Percentiles rank a stretch among this genome's conserved stretches.
These are phyloP conservation scores for Chondrus crispus DNA, from an alignment of 23 red algal species.

Conservation along the genomic window DNA sequence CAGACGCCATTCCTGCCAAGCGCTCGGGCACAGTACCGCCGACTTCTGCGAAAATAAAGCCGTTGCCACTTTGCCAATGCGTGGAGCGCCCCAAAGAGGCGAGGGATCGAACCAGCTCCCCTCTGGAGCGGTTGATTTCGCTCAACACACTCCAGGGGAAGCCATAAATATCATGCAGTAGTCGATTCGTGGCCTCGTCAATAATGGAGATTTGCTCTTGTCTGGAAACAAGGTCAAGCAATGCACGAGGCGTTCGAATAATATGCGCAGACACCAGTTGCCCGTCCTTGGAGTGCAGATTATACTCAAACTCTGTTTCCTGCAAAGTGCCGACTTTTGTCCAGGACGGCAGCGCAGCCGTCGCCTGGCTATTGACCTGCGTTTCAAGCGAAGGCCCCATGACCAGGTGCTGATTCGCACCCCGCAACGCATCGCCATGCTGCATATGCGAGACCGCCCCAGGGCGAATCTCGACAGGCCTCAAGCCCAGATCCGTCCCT, in stretches of 20 bases:
- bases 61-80: neutral
- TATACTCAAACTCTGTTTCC: conserved; percentile 13
- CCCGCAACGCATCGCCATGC: conserved; percentile 23
- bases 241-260: neutral
- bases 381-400: conserved; percentile 51
- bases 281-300: conserved; percentile 38
- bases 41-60: conserved; percentile 61
- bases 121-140: conserved; percentile 49
- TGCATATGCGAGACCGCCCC: conserved; percentile 32
- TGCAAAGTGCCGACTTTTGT: conserved; percentile 10
- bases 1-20: conserved; percentile 59
- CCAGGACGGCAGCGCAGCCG: conserved; percentile 7
- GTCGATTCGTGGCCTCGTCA: conserved; percentile 32
- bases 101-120: conserved; percentile 27
- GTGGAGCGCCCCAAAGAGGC: conserved; percentile 20
- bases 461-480: conserved; percentile 20
- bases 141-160: conserved; percentile 45
- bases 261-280: neutral
- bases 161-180: conserved; percentile 50
- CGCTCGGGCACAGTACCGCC: conserved; percentile 54
- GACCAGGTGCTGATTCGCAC: conserved; percentile 40
- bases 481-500: neutral
- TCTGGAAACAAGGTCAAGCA: conserved; percentile 25
- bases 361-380: conserved; percentile 48
- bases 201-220: conserved; percentile 13